Evolutionary conservation across 352 stramenopile species (phyloP), one percentile per base, ranked within the genome.

Genomic region (Phytophthora multivora): DNA sequence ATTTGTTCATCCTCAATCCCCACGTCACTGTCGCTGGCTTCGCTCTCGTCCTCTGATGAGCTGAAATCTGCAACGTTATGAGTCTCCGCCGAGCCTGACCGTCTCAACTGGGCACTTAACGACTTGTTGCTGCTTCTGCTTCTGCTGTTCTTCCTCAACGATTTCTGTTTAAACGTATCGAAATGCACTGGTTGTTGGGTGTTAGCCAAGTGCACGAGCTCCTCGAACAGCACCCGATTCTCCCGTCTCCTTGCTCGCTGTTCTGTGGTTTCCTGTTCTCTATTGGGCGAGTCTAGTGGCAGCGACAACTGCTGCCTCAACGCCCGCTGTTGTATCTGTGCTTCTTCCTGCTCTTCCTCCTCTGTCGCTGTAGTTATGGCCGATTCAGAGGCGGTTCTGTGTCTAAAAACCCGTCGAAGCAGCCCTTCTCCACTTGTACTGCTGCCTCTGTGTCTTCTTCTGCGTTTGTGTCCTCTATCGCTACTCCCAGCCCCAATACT

Each of bases 1-100:
- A 91, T 86, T 69, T 87, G 97, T 40, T 74, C 86, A 60, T 98
- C 90, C 1, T 97, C 47, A 28, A 86, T 71, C 28, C 98, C 62
- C 7, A 63, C 19, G 13, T 53, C 43, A 13, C 12, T 31, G 59
- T 88, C 40, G 77, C 74, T 55, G 80, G 56, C 49, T 60, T 82
- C 45, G 49, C 75, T 51, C 16, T 71, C 53, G 16, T 67, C 51
- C 16, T 63, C 96, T 77, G 79, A 95, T 84, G 73, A 96, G 83
- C 21, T 95, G 59, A 40, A 87, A 65, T 86, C 91, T 56, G 77
- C 61, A 69, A 89, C 25, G 72, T 77, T 63, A 23, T 66, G 63
- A n/a, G 36, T 36, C 15, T 55, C 41, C 3, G 43, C 52, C n/a
- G 66, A 70, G 0, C 63, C 63, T 21, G 65, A 73, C 3, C 25